Base-by-base conservation (phyloP, 768 basidiomycete species). In the Scleroderma citrinum region DNA sequence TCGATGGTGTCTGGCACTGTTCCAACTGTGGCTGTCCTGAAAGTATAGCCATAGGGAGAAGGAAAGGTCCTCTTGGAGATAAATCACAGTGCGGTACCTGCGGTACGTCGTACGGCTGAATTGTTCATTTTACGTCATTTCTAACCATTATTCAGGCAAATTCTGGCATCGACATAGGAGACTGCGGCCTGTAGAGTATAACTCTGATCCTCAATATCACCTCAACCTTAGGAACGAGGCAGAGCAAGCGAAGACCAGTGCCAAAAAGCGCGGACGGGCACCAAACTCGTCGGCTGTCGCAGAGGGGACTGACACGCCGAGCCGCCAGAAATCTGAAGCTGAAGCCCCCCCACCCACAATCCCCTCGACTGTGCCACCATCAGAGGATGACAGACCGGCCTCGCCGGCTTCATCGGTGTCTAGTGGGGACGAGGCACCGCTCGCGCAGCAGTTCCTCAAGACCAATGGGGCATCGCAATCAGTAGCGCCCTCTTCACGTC, bases 11-110 rank as follows among this genome's bases (percentile, higher is more conserved):
- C 4, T 96, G 93, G 93, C 90, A 92, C 69, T 97, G 93, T 62
- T 92, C 90, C 17, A 95, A 92, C 60, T 96, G 91, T 58, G 93
- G 93, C 5, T 88, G 88, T 62, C 93, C 93, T 0, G 92, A 91
- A 61, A 81, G 71, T 57, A 83, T 95, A 49, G 89, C 91, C 3
- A 71, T 92, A 37, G 92, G 92, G 2, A 72, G 90, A 52, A 75
- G 92, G 56, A 94, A 94, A 59, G 92, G 94, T 1, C 92, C 91
- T 1, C 71, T 92, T 41, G 93, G 93, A 7, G 84, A 89, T 60
- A 92, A 92, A 65, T 86, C 83, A 2, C 87, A 95, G 64, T 97
- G 93, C 67, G 90, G 89, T 29, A 76, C 81, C n/a, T 96, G 93
- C 68, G 91, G 92, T 93, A 69, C 37, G 31, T 36, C 43, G 16